Conservation (phyloP, 208 protist genomes). For the Acanthamoeba royreba region DNA sequence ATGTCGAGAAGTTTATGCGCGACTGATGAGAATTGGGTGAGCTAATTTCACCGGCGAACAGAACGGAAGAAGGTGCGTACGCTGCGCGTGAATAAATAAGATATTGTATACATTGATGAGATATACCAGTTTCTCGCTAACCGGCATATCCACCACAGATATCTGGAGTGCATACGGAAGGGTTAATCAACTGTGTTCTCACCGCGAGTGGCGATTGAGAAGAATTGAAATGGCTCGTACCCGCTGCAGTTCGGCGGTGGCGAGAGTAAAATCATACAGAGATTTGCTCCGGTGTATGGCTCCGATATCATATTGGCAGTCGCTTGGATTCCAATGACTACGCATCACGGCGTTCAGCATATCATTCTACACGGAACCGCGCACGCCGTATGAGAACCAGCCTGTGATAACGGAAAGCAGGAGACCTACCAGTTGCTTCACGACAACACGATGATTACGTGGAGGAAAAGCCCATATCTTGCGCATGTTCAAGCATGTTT, state of each 20-base stretch:
- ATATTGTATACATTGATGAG: constrained; percentile 46
- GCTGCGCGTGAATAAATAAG: constrained; percentile 27
- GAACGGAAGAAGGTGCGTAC: neutral
- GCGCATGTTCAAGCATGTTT: constrained; percentile 20
- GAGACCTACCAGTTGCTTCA: neutral
- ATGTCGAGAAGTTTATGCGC: neutral
- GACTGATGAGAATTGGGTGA: neutral
- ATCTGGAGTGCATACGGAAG: neutral
- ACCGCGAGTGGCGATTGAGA: neutral
- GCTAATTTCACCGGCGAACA: neutral
- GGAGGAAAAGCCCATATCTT: constrained; percentile 25
- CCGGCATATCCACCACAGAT: neutral
- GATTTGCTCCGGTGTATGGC: neutral
- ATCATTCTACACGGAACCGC: neutral
- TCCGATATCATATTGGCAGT: neutral
- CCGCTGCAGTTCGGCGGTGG: constrained; percentile 14
- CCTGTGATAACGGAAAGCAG: neutral
- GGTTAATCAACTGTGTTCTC: neutral
- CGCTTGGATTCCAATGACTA: neutral
- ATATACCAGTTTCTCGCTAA: neutral
- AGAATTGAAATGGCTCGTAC: neutral
- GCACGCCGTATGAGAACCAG: neutral
- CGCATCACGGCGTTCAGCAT: neutral
- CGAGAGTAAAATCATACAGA: neutral
- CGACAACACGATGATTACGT: neutral